Percentiles rank a stretch among this genome's conserved stretches.
Evolutionary conservation across 202 grass and related monocot species (phyloP).

Genomic region (Dendrocalamus latiflorus): DNA sequence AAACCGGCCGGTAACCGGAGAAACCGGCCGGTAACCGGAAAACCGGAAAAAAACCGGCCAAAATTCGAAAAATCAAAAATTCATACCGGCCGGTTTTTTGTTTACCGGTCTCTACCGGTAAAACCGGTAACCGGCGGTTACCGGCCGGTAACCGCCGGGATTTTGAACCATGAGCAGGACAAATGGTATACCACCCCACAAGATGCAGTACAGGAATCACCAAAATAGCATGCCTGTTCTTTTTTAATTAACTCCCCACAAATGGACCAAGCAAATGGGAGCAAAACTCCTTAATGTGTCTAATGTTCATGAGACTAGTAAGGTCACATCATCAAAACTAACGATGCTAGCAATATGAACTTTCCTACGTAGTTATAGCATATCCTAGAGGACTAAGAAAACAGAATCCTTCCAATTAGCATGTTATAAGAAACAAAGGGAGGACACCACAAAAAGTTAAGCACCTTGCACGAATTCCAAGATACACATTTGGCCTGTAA

Average conservation of each 20-base stretch:
- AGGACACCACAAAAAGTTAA: slow-evolving; percentile 10
- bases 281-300: neutral
- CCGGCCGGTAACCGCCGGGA: too few relatives aligned
- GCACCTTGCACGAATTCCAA: slow-evolving; percentile 89
- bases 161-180: too few relatives aligned
- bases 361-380: neutral
- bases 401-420: neutral
- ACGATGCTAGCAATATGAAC: slow-evolving; percentile 3
- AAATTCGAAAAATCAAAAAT: too few relatives aligned
- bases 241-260: neutral
- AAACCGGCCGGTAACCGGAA: too few relatives aligned
- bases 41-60: too few relatives aligned
- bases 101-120: too few relatives aligned
- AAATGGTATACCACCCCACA: neutral
- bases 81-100: too few relatives aligned
- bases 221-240: neutral
- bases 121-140: too few relatives aligned
- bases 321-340: neutral
- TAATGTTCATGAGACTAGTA: neutral
- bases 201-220: neutral
- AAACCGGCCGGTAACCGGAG: too few relatives aligned
- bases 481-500: slow-evolving; percentile 87
- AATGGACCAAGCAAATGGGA: neutral
- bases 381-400: slow-evolving; percentile 12
- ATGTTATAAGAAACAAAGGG: neutral